Percentiles rank a stretch among this genome's conserved stretches.
Conservation (phyloP, 2,329 filamentous ascomycete genomes). For the Triangularia setosa region DNA sequence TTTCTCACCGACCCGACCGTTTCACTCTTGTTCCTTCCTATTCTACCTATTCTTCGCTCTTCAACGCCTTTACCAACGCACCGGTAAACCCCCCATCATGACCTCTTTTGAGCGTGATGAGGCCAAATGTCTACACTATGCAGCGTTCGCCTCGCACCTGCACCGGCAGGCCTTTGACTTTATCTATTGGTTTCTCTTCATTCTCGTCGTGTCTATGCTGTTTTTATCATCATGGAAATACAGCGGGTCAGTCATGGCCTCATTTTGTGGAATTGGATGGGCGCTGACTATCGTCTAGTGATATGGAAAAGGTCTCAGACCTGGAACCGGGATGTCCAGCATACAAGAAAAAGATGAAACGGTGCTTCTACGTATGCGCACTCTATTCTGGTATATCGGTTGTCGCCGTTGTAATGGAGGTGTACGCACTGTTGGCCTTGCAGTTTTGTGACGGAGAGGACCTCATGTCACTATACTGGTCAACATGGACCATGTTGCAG, state of each 20-base stretch:
- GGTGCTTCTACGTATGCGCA: constrained; percentile 42
- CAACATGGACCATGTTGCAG: constrained; percentile 58
- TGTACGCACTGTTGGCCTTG: constrained; percentile 49
- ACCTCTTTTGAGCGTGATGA: constrained; percentile 32
- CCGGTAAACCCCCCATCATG: not conserved
- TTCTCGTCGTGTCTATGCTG: constrained; percentile 35
- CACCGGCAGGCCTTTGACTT: constrained; percentile 35
- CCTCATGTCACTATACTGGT: constrained; percentile 57
- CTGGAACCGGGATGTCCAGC: constrained; percentile 27
- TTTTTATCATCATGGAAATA: constrained; percentile 37
- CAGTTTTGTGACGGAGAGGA: constrained; percentile 60
- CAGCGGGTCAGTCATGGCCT: constrained; percentile 30
- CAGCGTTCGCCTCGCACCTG: constrained; percentile 36
- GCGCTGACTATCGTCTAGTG: constrained; percentile 21
- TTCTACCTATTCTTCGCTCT: not conserved
- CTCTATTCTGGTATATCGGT: constrained; percentile 44
- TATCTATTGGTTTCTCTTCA: constrained; percentile 41
- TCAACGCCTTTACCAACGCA: not conserved
- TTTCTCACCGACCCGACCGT: constrained; percentile 3
- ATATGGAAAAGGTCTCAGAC: constrained; percentile 31
- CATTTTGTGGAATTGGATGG: not conserved
- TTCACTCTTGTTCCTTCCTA: not conserved
- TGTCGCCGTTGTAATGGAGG: constrained; percentile 49
- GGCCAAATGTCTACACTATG: constrained; percentile 37
- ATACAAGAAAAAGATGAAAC: constrained; percentile 35